These are phyloP conservation scores for Cutaneotrichosporon cavernicola DNA, from an alignment of 1,284 basidiomycete species.

Conservation along the genomic window DNA sequence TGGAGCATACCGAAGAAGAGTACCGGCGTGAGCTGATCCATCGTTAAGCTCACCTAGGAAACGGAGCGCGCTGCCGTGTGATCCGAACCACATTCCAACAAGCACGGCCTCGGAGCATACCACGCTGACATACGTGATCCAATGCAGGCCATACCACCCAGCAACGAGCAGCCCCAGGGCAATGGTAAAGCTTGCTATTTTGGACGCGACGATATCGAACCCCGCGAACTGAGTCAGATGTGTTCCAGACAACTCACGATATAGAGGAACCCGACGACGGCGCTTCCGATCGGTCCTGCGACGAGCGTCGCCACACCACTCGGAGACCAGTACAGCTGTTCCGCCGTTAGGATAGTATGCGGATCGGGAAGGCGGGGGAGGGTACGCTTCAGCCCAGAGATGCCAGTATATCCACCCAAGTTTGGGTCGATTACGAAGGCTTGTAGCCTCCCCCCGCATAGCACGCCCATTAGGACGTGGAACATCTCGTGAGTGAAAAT, in stretches of 20 bases:
- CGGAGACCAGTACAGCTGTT: background rate
- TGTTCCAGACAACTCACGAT: slow-evolving; percentile 39
- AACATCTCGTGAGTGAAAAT: slow-evolving; percentile 50
- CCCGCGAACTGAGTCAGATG: slow-evolving; percentile 10
- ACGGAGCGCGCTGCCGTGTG: slow-evolving; percentile 51
- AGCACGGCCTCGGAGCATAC: slow-evolving; percentile 46
- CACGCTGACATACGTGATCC: slow-evolving; percentile 50
- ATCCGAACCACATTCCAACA: slow-evolving; percentile 53
- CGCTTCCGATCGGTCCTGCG: slow-evolving; percentile 49
- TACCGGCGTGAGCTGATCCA: slow-evolving; percentile 15
- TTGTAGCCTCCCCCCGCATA: slow-evolving; percentile 49
- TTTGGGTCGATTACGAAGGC: slow-evolving; percentile 53
- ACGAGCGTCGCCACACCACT: slow-evolving; percentile 37
- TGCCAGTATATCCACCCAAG: slow-evolving; percentile 47
- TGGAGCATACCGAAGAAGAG: slow-evolving; percentile 22
- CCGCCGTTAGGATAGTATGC: background rate
- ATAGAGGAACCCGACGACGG: slow-evolving; percentile 47
- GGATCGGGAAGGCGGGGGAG: background rate
- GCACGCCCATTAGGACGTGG: slow-evolving; percentile 45
- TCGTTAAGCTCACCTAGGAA: slow-evolving; percentile 43
- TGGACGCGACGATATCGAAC: slow-evolving; percentile 50
- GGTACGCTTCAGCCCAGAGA: slow-evolving; percentile 34
- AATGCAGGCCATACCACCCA: slow-evolving; percentile 45
- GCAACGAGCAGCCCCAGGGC: slow-evolving; percentile 49
- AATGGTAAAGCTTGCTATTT: slow-evolving; percentile 50